phyloP scores from a whole-genome alignment of 2,329 filamentous ascomycete species.

The Pestalotiopsis sp. region DNA sequence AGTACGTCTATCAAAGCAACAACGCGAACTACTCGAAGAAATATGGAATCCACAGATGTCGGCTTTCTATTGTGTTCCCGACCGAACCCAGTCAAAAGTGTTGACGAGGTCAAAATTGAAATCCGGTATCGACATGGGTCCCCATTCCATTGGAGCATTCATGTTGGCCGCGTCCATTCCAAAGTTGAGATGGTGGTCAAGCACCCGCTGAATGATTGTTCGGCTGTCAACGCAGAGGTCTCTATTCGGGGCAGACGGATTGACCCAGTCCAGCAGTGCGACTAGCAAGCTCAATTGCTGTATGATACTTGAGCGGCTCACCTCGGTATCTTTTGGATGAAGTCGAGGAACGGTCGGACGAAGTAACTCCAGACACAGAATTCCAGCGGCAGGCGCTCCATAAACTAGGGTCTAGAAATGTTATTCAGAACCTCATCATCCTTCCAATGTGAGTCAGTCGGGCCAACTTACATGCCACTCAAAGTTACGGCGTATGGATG shows the following conservation, averaged over 20 bases:
- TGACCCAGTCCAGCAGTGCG: conserved; percentile 49
- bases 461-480: conserved; percentile 43
- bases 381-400: conserved; percentile 45
- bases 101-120: conserved; percentile 47
- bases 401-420: conserved; percentile 42
- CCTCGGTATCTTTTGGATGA: conserved; percentile 30
- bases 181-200: conserved; percentile 46
- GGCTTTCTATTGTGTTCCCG: not conserved
- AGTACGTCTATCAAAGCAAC: too few relatives aligned
- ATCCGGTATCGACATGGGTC: conserved; percentile 24
- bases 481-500: conserved; percentile 39
- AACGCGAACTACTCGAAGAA: not conserved
- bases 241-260: conserved; percentile 44
- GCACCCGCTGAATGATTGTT: conserved; percentile 44
- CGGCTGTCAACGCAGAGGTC: conserved; percentile 45
- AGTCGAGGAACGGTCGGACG: conserved; percentile 35
- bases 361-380: conserved; percentile 48
- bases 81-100: conserved; percentile 41
- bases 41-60: not conserved
- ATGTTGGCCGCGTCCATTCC: conserved; percentile 10
- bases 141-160: conserved; percentile 30
- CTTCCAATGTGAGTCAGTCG: not conserved
- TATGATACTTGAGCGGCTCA: conserved; percentile 46
- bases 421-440: not conserved
- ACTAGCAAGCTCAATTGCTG: conserved; percentile 49